Conservation (phyloP, 305 asterid genomes). For the Withania somnifera region DNA sequence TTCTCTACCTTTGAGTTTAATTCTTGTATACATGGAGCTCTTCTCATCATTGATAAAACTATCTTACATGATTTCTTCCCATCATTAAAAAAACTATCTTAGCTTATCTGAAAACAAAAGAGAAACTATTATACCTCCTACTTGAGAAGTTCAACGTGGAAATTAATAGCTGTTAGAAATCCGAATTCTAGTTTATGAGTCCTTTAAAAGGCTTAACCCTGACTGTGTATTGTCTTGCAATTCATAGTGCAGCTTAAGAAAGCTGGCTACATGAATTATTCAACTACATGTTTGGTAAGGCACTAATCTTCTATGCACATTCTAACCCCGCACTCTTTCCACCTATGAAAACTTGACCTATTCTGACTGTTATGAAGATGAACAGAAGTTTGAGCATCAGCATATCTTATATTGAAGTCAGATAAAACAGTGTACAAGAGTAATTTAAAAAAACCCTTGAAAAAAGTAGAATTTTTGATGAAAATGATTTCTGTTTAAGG, state of each 20-base stretch:
- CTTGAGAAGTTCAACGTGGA: not conserved
- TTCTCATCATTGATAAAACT: not conserved
- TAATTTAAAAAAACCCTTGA: not conserved
- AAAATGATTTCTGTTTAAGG: not conserved
- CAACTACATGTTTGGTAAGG: not conserved
- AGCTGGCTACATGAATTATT: not conserved
- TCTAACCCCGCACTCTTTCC: not conserved
- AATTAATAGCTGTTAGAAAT: not conserved
- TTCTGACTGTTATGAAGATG: not conserved
- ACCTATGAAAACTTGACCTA: not conserved
- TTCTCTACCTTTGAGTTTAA: not conserved
- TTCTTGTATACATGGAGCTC: not conserved
- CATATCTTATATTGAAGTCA: not conserved
- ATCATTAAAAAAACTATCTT: not conserved
- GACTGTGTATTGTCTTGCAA: not conserved
- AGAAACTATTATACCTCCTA: not conserved
- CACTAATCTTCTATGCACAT: not conserved
- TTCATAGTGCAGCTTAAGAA: not conserved
- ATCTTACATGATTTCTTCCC: not conserved
- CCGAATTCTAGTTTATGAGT: not conserved
- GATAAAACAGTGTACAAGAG: not conserved
- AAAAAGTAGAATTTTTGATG: too few relatives aligned
- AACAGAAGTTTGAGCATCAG: not conserved
- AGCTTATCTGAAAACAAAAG: not conserved
- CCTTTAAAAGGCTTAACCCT: not conserved